Conservation (phyloP, 805 yeast genomes). For the Teunomyces tritomae region DNA sequence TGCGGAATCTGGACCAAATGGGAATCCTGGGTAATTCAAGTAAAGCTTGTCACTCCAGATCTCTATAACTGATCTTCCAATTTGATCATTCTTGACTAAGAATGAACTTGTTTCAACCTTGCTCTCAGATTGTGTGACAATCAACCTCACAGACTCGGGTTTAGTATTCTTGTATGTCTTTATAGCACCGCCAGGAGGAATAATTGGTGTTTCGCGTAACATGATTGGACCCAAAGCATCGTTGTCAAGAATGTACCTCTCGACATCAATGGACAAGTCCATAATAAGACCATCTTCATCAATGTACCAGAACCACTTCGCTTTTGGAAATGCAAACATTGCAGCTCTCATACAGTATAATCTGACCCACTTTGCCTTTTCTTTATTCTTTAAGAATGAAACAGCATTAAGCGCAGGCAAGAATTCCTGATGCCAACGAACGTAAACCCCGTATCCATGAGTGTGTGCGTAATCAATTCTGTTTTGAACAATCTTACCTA, state of each 20-base stretch:
- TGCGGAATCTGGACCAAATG: constrained; percentile 60
- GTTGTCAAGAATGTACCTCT: constrained; percentile 57
- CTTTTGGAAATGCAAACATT: constrained; percentile 87
- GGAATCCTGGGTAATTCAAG: constrained; percentile 63
- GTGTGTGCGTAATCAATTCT: constrained; percentile 84
- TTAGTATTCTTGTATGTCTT: constrained; percentile 63
- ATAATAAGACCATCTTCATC: constrained; percentile 77
- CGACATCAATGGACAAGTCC: constrained; percentile 62
- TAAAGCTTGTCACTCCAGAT: constrained; percentile 74
- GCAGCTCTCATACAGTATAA: constrained; percentile 74
- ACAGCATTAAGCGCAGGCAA: constrained; percentile 51
- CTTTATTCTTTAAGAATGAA: constrained; percentile 39
- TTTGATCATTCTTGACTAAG: constrained; percentile 62
- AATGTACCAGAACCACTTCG: constrained; percentile 88
- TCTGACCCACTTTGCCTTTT: constrained; percentile 61
- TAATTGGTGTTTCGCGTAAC: constrained; percentile 68
- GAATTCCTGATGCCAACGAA: constrained; percentile 85
- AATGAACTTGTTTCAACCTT: constrained; percentile 70
- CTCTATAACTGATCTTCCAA: constrained; percentile 71
- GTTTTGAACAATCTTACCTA: constrained; percentile 74
- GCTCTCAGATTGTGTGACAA: constrained; percentile 66
- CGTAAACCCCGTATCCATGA: constrained; percentile 78
- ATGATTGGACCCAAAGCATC: constrained; percentile 61
- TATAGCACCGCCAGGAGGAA: constrained; percentile 65
- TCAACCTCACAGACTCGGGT: constrained; percentile 53